Percentiles rank a stretch among this genome's conserved stretches.
Conservation (phyloP, 176 grass and related monocot genomes). For the Paspalum vaginatum region DNA sequence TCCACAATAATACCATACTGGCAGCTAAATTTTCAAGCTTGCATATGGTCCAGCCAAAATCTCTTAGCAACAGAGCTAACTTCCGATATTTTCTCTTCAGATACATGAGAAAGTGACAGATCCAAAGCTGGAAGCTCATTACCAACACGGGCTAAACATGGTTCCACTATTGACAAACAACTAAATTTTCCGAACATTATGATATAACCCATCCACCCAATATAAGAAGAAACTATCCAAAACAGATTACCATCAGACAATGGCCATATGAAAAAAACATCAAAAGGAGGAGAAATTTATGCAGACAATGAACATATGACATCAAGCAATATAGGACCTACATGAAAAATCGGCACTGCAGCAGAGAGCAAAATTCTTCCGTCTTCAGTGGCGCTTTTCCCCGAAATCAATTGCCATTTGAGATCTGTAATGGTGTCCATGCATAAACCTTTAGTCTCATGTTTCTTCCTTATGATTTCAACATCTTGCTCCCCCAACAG, state of each 20-base stretch:
- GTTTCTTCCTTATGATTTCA: conserved; percentile 78
- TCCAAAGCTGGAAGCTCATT: not conserved
- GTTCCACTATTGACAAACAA: not conserved
- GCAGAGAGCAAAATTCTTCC: conserved; percentile 66
- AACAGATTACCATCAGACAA: conserved; percentile 9
- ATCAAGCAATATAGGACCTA: conserved; percentile 38
- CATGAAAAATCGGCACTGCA: conserved; percentile 88
- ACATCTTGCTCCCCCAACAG: conserved; percentile 48
- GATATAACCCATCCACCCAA: not conserved
- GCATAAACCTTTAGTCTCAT: conserved; percentile 49
- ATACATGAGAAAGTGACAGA: not conserved
- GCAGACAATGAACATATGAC: conserved; percentile 7
- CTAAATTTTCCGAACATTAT: not conserved
- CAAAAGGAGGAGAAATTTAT: conserved; percentile 10
- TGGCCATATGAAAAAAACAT: not conserved
- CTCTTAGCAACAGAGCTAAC: not conserved
- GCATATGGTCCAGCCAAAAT: not conserved
- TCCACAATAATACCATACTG: not conserved
- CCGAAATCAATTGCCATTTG: conserved; percentile 82
- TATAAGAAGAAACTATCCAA: not conserved
- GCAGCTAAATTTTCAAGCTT: conserved; percentile 18
- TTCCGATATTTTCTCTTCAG: not conserved
- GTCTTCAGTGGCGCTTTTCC: conserved; percentile 65
- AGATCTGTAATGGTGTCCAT: conserved; percentile 49
- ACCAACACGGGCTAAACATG: conserved; percentile 12